Conservation (phyloP, 192 early-diverging fungal genomes). For the Backusella liffmaniae region DNA sequence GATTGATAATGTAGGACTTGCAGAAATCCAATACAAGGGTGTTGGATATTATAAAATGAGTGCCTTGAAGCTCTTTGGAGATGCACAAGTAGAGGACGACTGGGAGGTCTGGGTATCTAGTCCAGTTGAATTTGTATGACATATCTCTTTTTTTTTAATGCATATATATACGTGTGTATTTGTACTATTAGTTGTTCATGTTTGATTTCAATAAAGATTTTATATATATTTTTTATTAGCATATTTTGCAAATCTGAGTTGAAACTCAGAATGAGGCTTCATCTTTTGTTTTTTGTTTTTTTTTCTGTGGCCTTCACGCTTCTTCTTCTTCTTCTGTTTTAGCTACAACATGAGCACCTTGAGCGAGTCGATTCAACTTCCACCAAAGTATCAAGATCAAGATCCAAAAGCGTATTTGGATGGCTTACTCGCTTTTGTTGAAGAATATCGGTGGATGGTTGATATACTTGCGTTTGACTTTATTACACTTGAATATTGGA, state of each 20-base stretch:
- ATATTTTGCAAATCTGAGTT: background rate
- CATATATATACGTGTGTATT: background rate
- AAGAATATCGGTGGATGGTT: constrained; percentile 23
- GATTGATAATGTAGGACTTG: background rate
- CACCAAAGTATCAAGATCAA: background rate
- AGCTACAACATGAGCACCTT: background rate
- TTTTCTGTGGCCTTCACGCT: background rate
- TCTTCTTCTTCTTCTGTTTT: background rate
- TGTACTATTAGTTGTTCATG: background rate
- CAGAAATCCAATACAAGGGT: background rate
- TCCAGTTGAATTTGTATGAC: constrained; percentile 8
- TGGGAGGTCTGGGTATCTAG: constrained; percentile 18
- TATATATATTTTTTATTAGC: too few species aligned
- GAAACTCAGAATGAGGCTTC: background rate
- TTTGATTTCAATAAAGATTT: background rate
- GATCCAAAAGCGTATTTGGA: constrained; percentile 21
- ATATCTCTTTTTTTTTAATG: background rate
- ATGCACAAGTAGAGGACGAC: constrained; percentile 19
- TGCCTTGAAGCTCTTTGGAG: constrained; percentile 33
- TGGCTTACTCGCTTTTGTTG: constrained; percentile 6
- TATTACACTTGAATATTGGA: constrained; percentile 44
- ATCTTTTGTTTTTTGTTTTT: background rate
- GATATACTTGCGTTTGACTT: constrained; percentile 41
- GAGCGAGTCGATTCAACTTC: background rate
- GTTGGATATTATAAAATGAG: constrained; percentile 7